Percentiles rank a stretch among this genome's conserved stretches.
phyloP scores from a whole-genome alignment of 805 yeast genomes.

The Kazachstania kunashirensis region DNA sequence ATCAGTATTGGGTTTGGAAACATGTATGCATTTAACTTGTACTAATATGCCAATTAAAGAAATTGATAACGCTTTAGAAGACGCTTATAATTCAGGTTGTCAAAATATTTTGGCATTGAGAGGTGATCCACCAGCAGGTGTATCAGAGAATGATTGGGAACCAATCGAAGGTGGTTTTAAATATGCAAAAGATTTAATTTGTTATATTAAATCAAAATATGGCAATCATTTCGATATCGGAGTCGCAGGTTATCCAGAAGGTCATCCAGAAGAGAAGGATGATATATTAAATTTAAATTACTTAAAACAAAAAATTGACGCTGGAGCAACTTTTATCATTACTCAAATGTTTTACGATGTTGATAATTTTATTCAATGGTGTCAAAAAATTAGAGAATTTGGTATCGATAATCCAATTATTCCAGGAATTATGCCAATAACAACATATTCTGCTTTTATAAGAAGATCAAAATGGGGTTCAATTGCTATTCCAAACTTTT shows the following conservation, averaged over 20 bases:
- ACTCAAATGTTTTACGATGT: conserved; percentile 97
- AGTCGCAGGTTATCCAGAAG: conserved; percentile 96
- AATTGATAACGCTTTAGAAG: conserved; percentile 75
- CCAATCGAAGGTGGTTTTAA: conserved; percentile 61
- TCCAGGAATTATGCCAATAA: conserved; percentile 98
- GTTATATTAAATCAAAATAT: conserved; percentile 62
- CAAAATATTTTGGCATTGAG: conserved; percentile 89
- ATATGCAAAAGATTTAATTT: conserved; percentile 80
- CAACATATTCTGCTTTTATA: conserved; percentile 85
- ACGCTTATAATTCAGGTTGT: conserved; percentile 87
- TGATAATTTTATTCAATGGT: conserved; percentile 79
- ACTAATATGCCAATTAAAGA: conserved; percentile 80
- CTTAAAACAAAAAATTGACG: conserved; percentile 82
- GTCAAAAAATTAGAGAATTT: conserved; percentile 50
- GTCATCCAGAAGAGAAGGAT: conserved; percentile 77
- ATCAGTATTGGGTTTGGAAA: conserved; percentile 81
- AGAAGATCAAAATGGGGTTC: conserved; percentile 95
- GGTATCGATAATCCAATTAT: conserved; percentile 82
- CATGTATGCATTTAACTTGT: conserved; percentile 97
- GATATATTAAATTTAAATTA: conserved; percentile 41
- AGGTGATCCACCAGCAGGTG: conserved; percentile 84
- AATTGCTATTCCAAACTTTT: conserved; percentile 65
- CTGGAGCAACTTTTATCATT: conserved; percentile 87
- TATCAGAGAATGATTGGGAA: conserved; percentile 28
- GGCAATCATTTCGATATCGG: conserved; percentile 91